Conservation (phyloP, 176 grass and related monocot genomes). For the Otatea glauca region DNA sequence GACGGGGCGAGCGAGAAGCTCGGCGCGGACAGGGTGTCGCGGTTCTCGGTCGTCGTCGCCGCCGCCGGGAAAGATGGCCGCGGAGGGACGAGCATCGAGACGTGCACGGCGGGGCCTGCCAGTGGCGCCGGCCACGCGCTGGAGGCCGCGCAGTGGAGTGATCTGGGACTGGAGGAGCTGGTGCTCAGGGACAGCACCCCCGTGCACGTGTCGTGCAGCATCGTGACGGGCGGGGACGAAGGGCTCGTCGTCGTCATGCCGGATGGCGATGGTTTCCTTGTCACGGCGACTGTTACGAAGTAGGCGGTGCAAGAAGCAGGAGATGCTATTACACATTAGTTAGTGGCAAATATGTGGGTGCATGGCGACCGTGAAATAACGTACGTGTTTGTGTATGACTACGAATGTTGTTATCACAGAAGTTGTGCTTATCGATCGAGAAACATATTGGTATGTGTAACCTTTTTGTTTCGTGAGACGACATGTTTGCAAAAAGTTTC, state of each 20-base stretch:
- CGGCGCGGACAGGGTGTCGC: neutral
- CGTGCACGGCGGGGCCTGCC: slow-evolving; percentile 1
- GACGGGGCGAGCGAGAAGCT: slow-evolving; percentile 31
- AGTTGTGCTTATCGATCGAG: neutral
- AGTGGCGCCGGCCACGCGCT: neutral
- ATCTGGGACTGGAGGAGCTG: slow-evolving; percentile 68
- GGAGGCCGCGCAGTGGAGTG: slow-evolving; percentile 47
- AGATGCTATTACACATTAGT: neutral
- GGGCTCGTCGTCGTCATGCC: slow-evolving; percentile 61
- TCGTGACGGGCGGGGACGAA: slow-evolving; percentile 46
- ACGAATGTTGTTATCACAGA: neutral
- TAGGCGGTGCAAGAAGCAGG: neutral
- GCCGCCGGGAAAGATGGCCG: neutral
- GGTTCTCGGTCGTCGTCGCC: slow-evolving; percentile 48
- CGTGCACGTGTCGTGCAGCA: slow-evolving; percentile 53
- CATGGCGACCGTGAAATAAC: neutral
- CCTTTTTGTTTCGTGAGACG: neutral
- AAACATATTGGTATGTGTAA: neutral
- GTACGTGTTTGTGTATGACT: neutral
- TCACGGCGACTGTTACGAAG: slow-evolving; percentile 49
- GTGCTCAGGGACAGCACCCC: slow-evolving; percentile 57
- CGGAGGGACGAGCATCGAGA: slow-evolving; percentile 42
- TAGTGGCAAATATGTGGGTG: neutral
- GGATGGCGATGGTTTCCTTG: slow-evolving; percentile 37
- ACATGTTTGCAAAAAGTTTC: neutral